Base-by-base conservation (phyloP, 805 yeast genomes). In the Lachancea lanzarotensis region DNA sequence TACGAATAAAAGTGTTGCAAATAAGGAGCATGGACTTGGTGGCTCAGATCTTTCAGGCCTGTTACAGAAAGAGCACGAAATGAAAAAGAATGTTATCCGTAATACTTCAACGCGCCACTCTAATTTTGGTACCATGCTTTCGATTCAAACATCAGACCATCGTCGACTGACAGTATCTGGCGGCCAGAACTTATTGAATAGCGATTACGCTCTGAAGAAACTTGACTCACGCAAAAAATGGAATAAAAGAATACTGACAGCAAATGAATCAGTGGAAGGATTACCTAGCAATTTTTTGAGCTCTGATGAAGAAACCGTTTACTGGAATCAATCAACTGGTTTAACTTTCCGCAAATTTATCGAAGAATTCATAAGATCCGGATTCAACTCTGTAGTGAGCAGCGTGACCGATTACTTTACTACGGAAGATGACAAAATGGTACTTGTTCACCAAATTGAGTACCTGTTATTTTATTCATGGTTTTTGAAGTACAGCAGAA, bases 61-160 rank as follows among this genome's bases (percentile, higher is more conserved):
- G 7, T 67, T 88, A n/a, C 67, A 69, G 2, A 73, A 73, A 43
- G 97, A 91, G 56, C 70, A 73, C 17, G 71, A 72, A 27, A 59
- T 82, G 48, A 78, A 76, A 46, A 69, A 66, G 34, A 57, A 62
- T 29, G 72, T 79, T 40, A 68, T 70, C 25, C 75, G 73, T 60
- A 65, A 71, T 42, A 69, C 80, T 1, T 75, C 85, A 1, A 73
- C 87, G 1, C 74, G 98, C 38, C 98, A 91, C 59, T 90, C 93
- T 2, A 73, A 95, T 42, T 91, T 91, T 68, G 98, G 98, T 0
- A 81, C 97, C 0, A 68, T 90, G 50, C 63, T 89, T 10, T 81
- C 95, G 1, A 71, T 91, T 26, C 79, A 82, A 48, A 76, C 82
- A 16, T 72, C 74, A 19, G 80, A 81, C 43, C 70, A 79, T 25